Evolutionary conservation across 1,139 yeast genomes (phyloP).

Genomic region (Candida sp.): DNA sequence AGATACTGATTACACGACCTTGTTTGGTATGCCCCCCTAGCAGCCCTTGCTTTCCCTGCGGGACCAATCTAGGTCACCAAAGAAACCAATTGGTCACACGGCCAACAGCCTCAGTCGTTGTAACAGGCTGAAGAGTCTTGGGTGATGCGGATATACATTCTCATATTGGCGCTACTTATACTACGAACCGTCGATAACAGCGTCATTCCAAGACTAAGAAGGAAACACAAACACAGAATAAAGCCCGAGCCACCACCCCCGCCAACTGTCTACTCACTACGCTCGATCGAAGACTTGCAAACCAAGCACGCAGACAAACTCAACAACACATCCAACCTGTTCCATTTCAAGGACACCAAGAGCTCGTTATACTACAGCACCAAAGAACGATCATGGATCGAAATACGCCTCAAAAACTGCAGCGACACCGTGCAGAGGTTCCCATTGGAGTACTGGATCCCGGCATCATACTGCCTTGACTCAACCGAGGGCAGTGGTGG

Average conservation of each 20-base stretch:
- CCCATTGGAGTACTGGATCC: slow-evolving; percentile 14
- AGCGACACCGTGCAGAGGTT: background rate
- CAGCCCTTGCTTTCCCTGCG: too few relatives aligned
- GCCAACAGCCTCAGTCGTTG: too few relatives aligned
- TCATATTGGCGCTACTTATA: background rate
- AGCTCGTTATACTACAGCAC: slow-evolving; percentile 13
- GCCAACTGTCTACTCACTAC: slow-evolving; percentile 9
- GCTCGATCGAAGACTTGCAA: slow-evolving; percentile 11
- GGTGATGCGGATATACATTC: background rate
- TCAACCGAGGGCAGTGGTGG: slow-evolving; percentile 16
- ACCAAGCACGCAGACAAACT: slow-evolving; percentile 11
- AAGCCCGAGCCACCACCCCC: background rate
- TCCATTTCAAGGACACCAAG: slow-evolving; percentile 13
- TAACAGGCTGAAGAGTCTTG: too few relatives aligned
- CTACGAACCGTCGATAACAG: background rate
- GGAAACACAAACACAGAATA: background rate
- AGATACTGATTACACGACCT: too few relatives aligned
- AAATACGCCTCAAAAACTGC: slow-evolving; percentile 6
- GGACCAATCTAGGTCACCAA: too few relatives aligned
- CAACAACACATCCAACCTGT: slow-evolving; percentile 8
- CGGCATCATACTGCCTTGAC: slow-evolving; percentile 16
- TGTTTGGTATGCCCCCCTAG: too few relatives aligned
- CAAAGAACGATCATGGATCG: slow-evolving; percentile 9
- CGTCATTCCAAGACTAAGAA: background rate
- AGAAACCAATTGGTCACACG: too few relatives aligned